These are phyloP conservation scores for Platismatia glauca DNA, from an alignment of 495 filamentous ascomycete genomes.

Conservation along the genomic window DNA sequence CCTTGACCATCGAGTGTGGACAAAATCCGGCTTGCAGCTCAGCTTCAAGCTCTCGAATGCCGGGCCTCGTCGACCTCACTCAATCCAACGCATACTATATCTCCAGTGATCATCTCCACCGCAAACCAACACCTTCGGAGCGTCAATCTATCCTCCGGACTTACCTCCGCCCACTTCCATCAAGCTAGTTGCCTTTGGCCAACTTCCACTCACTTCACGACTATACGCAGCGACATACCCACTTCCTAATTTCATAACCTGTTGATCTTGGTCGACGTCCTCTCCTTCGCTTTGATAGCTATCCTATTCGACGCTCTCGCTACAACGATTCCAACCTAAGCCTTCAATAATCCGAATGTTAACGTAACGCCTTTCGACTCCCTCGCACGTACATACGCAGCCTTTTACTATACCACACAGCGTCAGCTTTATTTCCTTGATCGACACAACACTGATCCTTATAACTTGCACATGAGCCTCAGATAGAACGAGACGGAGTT, in stretches of 20 bases:
- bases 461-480: constrained; percentile 54
- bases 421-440: constrained; percentile 44
- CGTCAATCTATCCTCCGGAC: not conserved
- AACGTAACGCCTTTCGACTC: constrained; percentile 37
- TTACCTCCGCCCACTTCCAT: not conserved
- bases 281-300: constrained; percentile 29
- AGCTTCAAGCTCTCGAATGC: not conserved
- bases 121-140: not conserved
- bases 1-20: not conserved
- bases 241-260: constrained; percentile 29
- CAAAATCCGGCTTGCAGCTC: not conserved
- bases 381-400: constrained; percentile 40
- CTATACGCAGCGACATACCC: constrained; percentile 43
- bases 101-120: not conserved
- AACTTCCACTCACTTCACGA: constrained; percentile 31
- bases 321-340: constrained; percentile 23
- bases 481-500: constrained; percentile 54
- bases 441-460: constrained; percentile 46
- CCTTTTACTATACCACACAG: constrained; percentile 37
- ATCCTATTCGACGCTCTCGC: constrained; percentile 27
- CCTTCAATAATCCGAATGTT: constrained; percentile 30
- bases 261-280: constrained; percentile 31
- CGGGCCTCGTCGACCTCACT: not conserved
- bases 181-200: constrained; percentile 7
- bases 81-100: constrained; percentile 12